Percentiles rank a stretch among this genome's conserved stretches.
Conservation (phyloP, 495 filamentous ascomycete genomes). For the Amphirosellinia nigrospora region DNA sequence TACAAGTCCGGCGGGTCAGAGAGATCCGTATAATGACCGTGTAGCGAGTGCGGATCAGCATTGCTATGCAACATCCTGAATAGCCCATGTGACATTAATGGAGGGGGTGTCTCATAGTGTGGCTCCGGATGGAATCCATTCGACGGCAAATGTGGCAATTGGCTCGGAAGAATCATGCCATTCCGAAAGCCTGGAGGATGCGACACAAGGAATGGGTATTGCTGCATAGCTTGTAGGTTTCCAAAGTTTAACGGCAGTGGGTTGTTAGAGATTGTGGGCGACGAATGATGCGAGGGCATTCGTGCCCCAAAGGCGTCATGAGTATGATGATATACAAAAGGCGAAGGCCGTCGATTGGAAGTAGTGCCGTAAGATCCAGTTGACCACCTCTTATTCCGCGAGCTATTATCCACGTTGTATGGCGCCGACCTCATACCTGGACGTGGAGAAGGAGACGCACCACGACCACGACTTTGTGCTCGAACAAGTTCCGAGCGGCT, state of each 20-base stretch:
- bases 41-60: conserved; percentile 65
- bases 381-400: conserved; percentile 73
- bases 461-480: conserved; percentile 63
- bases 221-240: conserved; percentile 60
- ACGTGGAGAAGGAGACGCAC: conserved; percentile 70
- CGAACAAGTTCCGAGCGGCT: conserved; percentile 60
- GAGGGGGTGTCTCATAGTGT: conserved; percentile 59
- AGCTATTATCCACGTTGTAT: conserved; percentile 63
- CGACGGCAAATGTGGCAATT: conserved; percentile 50
- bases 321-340: conserved; percentile 60
- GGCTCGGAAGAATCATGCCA: conserved; percentile 53
- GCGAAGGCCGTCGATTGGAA: conserved; percentile 57
- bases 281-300: conserved; percentile 57
- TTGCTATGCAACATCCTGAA: conserved; percentile 74
- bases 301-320: conserved; percentile 57
- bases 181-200: conserved; percentile 53
- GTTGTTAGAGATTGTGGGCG: conserved; percentile 60
- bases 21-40: conserved; percentile 67
- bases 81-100: conserved; percentile 66
- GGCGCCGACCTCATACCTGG: conserved; percentile 67
- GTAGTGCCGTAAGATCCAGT: conserved; percentile 67
- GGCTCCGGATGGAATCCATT: conserved; percentile 53
- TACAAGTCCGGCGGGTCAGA: conserved; percentile 76
- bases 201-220: conserved; percentile 58
- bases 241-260: conserved; percentile 58